phyloP scores from a whole-genome alignment of 2,329 filamentous ascomycete species.

The Coleophoma crateriformis region DNA sequence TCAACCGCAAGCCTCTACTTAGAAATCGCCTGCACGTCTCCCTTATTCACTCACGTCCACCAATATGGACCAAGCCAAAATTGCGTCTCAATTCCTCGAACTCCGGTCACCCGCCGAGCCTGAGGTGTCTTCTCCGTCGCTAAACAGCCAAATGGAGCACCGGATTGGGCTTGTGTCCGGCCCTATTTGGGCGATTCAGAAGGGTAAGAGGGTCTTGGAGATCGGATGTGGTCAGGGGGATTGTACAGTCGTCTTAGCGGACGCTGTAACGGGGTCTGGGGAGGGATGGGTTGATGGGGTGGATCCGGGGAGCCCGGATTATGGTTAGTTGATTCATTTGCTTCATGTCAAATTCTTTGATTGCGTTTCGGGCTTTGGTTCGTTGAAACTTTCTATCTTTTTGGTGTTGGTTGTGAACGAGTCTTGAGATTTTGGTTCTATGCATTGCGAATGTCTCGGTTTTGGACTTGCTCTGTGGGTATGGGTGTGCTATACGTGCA shows the following conservation, averaged over 20 bases:
- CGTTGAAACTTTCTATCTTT: no score
- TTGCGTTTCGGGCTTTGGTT: no score
- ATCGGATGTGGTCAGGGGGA: conserved; percentile 57
- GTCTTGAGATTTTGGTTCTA: no score
- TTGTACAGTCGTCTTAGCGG: conserved; percentile 47
- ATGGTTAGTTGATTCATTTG: conserved; percentile 27
- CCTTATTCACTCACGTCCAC: neutral
- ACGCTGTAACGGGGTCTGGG: conserved; percentile 30
- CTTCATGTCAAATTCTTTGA: neutral
- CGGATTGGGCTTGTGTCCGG: neutral
- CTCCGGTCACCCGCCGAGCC: neutral
- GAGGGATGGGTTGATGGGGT: conserved; percentile 42
- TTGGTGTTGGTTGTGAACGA: no score
- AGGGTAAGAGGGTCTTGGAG: conserved; percentile 37
- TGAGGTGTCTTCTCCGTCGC: neutral
- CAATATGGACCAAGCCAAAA: neutral
- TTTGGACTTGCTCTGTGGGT: neutral
- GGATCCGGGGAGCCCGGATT: conserved; percentile 44
- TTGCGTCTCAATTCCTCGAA: neutral
- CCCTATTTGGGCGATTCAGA: neutral
- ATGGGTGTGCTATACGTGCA: neutral
- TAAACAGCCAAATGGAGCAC: neutral
- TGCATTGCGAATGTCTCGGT: no score
- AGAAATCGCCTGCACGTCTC: no score
- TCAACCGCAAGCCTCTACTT: no score